Evolutionary conservation across 2,329 filamentous ascomycete species (phyloP), one percentile per base, ranked within the genome.

Genomic region (Fusarium nygamai): DNA sequence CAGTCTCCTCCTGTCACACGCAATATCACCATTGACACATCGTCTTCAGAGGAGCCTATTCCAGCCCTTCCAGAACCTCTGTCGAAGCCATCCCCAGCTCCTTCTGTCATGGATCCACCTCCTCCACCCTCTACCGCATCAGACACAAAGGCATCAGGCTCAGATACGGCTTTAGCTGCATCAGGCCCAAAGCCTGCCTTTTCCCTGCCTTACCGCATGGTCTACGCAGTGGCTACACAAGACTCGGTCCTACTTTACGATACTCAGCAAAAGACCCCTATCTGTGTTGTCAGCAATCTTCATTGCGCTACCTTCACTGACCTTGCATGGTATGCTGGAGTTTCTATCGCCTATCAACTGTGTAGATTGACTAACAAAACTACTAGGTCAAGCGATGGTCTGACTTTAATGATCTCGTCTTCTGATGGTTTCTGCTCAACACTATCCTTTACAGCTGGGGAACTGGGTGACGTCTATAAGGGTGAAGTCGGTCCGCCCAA

Each of bases 241-340:
- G 96, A 99, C 83, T 94, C 96, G 0, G 94, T 99, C 8, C 86
- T 98, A 48, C 88, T 99, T 29, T 99, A 99, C 80, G 96, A 99
- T 83, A 99, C 96, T 0, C 96, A 99, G 80, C 96, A 99, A 81
- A 93, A 95, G 79, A 97, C 94, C 13, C 96, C 96, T 6, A 86
- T 99, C 41, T 98, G 95, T 81, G 89, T 98, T 44, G 96, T 99
- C 56, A 98, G 95, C 88, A 99, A 99, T 80, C 85, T 99, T 74
- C 96, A 99, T 82, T 98, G 96, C 82, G 95, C 96, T 9, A 98
- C 96, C 0, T 99, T 99, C 80, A 99, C 96, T 1, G 96, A 99
- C 81, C 85, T 99, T 67, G 93, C 94, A 39, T 99, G 96, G 96
- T 98, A 90, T 83, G 92, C 13, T 36, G 14, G 48, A 13, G 31